A percentile compares a stretch with the other conserved stretches of the same genome.
Evolutionary conservation across 495 filamentous ascomycete genomes (phyloP).

Genomic region (Haplographium delicatum): DNA sequence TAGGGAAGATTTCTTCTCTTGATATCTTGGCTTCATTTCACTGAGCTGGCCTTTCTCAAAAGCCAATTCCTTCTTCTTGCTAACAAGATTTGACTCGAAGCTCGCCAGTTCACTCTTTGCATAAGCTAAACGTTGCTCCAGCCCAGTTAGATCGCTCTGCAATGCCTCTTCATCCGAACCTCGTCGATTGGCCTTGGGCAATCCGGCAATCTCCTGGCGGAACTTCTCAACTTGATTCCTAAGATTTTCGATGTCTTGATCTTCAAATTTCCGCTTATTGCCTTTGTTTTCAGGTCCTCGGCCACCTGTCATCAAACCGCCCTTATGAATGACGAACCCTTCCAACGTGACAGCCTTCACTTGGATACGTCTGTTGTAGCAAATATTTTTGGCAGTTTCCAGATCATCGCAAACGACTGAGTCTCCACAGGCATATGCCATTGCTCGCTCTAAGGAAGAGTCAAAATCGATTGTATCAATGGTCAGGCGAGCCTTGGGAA

Average conservation of each 20-base stretch:
- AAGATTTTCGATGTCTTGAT: constrained; percentile 79
- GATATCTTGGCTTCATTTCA: constrained; percentile 72
- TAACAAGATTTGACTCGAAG: constrained; percentile 79
- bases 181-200: constrained; percentile 70
- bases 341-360: constrained; percentile 92
- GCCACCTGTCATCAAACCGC: constrained; percentile 96
- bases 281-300: constrained; percentile 66
- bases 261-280: constrained; percentile 78
- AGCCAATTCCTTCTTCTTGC: constrained; percentile 78
- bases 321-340: constrained; percentile 91
- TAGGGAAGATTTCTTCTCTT: constrained; percentile 62
- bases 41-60: constrained; percentile 64
- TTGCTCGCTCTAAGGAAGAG: constrained; percentile 76
- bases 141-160: constrained; percentile 70
- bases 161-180: constrained; percentile 73
- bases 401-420: constrained; percentile 92
- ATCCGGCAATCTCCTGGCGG: constrained; percentile 61
- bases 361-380: constrained; percentile 77
- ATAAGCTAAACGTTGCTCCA: constrained; percentile 72
- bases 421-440: constrained; percentile 90
- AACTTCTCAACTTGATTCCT: constrained; percentile 62
- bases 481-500: constrained; percentile 77
- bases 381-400: constrained; percentile 78
- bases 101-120: constrained; percentile 69
- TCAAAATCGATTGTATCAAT: constrained; percentile 98